Evolutionary conservation across 768 basidiomycete genomes (phyloP).

Genomic region (Podaxis sp.): DNA sequence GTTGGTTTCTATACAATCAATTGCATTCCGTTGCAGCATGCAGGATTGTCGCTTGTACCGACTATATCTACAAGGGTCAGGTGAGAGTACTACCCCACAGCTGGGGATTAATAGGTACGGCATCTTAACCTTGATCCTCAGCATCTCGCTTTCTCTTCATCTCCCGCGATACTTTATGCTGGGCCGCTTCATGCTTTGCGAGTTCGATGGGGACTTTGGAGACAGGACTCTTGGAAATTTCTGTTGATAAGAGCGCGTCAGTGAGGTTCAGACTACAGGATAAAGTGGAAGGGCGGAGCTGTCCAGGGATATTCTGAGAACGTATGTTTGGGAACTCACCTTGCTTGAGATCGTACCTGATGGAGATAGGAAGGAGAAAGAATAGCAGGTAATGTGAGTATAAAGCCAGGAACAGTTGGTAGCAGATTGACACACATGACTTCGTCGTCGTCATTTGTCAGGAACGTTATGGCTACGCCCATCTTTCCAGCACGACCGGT

Average conservation of each 20-base stretch:
- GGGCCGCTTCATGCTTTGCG: slow-evolving; percentile 87
- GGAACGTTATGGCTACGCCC: slow-evolving; percentile 91
- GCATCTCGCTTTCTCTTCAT: slow-evolving; percentile 93
- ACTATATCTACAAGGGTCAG: background rate
- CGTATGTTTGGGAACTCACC: slow-evolving; percentile 39
- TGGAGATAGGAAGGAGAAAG: slow-evolving; percentile 14
- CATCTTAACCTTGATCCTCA: slow-evolving; percentile 59
- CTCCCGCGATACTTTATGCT: slow-evolving; percentile 85
- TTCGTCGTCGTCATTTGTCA: slow-evolving; percentile 94
- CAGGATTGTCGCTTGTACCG: background rate
- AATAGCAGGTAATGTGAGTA: slow-evolving; percentile 12
- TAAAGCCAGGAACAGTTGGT: slow-evolving; percentile 14
- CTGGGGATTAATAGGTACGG: background rate
- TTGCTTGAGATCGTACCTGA: slow-evolving; percentile 93
- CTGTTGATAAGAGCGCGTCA: slow-evolving; percentile 30
- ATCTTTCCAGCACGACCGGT: slow-evolving; percentile 97
- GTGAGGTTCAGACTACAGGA: background rate
- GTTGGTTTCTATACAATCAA: background rate
- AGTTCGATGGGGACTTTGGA: slow-evolving; percentile 86
- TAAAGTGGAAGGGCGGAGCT: background rate
- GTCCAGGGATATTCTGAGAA: background rate
- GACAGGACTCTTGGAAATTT: slow-evolving; percentile 92
- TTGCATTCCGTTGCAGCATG: background rate
- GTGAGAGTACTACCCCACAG: background rate
- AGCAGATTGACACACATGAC: slow-evolving; percentile 70